phyloP scores from a whole-genome alignment of 768 basidiomycete genomes.

The Phanerochaete carnosa region DNA sequence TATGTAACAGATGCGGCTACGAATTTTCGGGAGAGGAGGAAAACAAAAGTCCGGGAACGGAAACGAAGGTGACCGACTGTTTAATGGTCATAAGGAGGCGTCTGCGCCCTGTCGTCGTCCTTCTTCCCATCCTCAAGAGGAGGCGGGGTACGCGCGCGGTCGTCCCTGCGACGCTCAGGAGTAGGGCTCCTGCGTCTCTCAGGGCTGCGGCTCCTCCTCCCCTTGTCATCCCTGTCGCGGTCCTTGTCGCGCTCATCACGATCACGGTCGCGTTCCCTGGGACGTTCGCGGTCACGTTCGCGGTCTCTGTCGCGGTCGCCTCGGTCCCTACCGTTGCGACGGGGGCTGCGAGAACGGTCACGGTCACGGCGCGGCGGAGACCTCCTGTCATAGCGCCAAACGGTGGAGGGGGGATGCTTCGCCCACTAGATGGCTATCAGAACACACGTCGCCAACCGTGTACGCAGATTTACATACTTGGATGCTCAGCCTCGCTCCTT shows the following conservation, averaged over 20 bases:
- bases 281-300: slow-evolving; percentile 30
- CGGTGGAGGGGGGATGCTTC: slow-evolving; percentile 78
- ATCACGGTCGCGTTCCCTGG: slow-evolving; percentile 32
- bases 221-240: slow-evolving; percentile 33
- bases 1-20: background rate
- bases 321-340: slow-evolving; percentile 28
- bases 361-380: slow-evolving; percentile 37
- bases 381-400: slow-evolving; percentile 72
- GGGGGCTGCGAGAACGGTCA: slow-evolving; percentile 24
- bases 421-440: slow-evolving; percentile 54
- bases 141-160: slow-evolving; percentile 55
- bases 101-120: slow-evolving; percentile 51
- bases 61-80: background rate
- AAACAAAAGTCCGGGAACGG: background rate
- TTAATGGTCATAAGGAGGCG: slow-evolving; percentile 51
- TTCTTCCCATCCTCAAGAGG: slow-evolving; percentile 36
- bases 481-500: slow-evolving; percentile 71
- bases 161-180: slow-evolving; percentile 41
- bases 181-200: slow-evolving; percentile 44
- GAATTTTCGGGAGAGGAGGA: background rate
- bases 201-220: slow-evolving; percentile 48
- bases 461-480: slow-evolving; percentile 44
- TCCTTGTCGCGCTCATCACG: slow-evolving; percentile 27
- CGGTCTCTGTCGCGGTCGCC: slow-evolving; percentile 31
- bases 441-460: background rate